Evolutionary conservation across 2,329 filamentous ascomycete species (phyloP).

Genomic region (Neonectria ditissima): DNA sequence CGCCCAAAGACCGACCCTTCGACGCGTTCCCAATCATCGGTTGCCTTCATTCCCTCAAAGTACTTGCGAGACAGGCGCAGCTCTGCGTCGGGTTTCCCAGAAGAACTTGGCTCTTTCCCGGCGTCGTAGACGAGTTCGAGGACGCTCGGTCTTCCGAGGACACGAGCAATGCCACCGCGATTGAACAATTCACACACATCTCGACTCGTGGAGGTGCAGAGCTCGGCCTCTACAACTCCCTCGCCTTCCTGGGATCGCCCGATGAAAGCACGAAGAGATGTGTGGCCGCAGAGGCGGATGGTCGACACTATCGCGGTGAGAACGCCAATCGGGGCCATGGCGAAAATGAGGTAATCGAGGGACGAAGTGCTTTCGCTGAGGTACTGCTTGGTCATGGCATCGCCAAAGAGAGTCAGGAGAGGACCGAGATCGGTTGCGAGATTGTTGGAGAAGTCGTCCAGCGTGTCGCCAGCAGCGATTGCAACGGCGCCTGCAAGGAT

Average conservation of each 20-base stretch:
- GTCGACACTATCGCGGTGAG: conserved; percentile 52
- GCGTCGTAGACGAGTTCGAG: conserved; percentile 46
- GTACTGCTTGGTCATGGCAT: conserved; percentile 54
- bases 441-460: conserved; percentile 1
- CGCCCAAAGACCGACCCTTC: neutral
- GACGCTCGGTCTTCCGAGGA: conserved; percentile 49
- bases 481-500: neutral
- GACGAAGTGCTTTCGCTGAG: conserved; percentile 49
- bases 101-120: neutral
- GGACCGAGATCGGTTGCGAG: conserved; percentile 50
- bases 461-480: neutral
- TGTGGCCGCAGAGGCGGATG: conserved; percentile 48
- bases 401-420: conserved; percentile 53
- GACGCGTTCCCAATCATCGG: conserved; percentile 3
- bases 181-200: conserved; percentile 56
- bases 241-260: conserved; percentile 53
- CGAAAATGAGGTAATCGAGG: conserved; percentile 50
- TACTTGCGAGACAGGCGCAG: conserved; percentile 6
- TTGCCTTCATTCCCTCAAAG: neutral
- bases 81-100: neutral
- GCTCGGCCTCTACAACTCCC: conserved; percentile 51
- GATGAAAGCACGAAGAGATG: conserved; percentile 52
- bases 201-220: conserved; percentile 54
- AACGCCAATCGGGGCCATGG: conserved; percentile 53
- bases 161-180: conserved; percentile 47